These are phyloP conservation scores for Lenwebbia sp. DNA, from an alignment of 345 rosid species.

Conservation along the genomic window DNA sequence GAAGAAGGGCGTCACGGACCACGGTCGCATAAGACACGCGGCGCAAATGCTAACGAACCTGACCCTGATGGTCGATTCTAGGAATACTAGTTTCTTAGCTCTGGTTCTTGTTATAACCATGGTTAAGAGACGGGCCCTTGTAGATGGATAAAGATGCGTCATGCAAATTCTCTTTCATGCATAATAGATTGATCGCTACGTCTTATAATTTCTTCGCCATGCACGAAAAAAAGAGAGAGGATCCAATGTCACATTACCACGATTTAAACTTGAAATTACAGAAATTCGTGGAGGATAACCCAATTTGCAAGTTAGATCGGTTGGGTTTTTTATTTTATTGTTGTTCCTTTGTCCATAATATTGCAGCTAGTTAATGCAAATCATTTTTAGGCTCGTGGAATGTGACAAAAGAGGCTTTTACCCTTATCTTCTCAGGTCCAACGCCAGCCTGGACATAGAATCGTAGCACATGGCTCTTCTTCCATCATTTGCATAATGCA, in stretches of 20 bases:
- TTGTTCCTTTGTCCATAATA: not conserved
- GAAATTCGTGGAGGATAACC: not conserved
- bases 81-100: not conserved
- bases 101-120: not conserved
- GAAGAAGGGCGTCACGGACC: not conserved
- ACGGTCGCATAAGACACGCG: not conserved
- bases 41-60: not conserved
- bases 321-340: not conserved
- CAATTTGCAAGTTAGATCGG: not conserved
- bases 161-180: not conserved
- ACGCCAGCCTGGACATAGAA: constrained; percentile 4
- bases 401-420: not conserved
- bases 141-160: not conserved
- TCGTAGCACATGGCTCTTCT: constrained; percentile 1
- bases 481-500: not conserved
- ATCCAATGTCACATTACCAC: not conserved
- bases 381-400: not conserved
- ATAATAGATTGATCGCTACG: fast-evolving
- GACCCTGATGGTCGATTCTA: not conserved
- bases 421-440: not conserved
- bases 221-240: not conserved
- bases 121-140: not conserved
- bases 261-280: not conserved
- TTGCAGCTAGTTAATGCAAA: not conserved
- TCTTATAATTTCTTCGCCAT: not conserved